Conservation (phyloP, 495 filamentous ascomycete species). For the Parathielavia appendiculata region DNA sequence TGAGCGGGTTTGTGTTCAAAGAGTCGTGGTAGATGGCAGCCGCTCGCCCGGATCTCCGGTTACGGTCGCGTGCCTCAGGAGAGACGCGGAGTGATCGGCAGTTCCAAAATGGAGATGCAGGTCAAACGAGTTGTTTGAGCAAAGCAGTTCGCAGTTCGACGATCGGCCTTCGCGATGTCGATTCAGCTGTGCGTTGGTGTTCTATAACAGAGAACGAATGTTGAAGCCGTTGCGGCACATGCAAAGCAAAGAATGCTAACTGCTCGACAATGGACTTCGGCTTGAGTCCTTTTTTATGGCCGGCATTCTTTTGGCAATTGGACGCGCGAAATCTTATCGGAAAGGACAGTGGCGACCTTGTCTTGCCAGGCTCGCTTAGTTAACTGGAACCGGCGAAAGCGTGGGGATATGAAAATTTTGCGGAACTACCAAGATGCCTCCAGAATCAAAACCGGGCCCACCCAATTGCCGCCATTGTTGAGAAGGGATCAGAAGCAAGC, state of each 20-base stretch:
- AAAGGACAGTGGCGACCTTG: slow-evolving; percentile 8
- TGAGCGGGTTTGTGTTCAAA: background rate
- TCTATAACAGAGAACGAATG: slow-evolving; percentile 4
- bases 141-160: slow-evolving; percentile 13
- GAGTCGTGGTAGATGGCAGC: slow-evolving; percentile 1
- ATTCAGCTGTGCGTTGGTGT: background rate
- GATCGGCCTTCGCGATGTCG: slow-evolving; percentile 29
- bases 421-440: slow-evolving; percentile 6
- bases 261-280: slow-evolving; percentile 2
- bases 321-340: slow-evolving; percentile 23
- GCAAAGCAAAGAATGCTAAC: slow-evolving; percentile 11
- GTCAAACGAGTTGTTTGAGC: background rate
- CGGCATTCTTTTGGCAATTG: slow-evolving; percentile 11
- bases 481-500: too few relatives aligned
- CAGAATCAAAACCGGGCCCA: slow-evolving; percentile 10
- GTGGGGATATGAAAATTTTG: slow-evolving; percentile 16
- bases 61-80: slow-evolving; percentile 18
- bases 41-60: slow-evolving; percentile 20
- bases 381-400: slow-evolving; percentile 2
- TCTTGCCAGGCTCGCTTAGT: background rate
- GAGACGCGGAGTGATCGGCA: slow-evolving; percentile 9
- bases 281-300: slow-evolving; percentile 16
- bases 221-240: slow-evolving; percentile 15
- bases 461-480: background rate
- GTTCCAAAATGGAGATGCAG: background rate